Evolutionary conservation across 2,329 filamentous ascomycete genomes (phyloP).

Genomic region (Colletotrichum sp.): DNA sequence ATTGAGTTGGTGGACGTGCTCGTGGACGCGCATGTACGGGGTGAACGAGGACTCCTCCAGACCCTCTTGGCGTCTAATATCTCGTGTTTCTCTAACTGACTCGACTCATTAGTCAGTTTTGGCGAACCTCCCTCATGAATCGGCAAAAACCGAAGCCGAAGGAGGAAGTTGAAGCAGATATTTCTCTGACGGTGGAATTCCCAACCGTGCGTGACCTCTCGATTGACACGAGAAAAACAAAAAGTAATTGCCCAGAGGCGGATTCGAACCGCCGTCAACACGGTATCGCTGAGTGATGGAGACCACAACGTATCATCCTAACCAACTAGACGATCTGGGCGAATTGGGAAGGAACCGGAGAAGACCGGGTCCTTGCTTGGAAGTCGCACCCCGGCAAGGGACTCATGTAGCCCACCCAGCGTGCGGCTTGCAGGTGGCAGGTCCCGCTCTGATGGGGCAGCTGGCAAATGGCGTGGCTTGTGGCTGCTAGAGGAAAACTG

Average conservation of each 20-base stretch:
- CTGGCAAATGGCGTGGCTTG: not conserved
- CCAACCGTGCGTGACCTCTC: not conserved
- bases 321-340: conserved; percentile 23
- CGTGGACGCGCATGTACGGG: not conserved
- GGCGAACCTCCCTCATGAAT: not conserved
- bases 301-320: conserved; percentile 23
- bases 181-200: not conserved
- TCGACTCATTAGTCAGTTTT: not conserved
- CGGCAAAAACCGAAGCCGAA: not conserved
- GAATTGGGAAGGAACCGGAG: not conserved
- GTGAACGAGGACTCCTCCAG: not conserved
- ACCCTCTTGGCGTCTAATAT: not conserved
- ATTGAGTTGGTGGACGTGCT: not conserved
- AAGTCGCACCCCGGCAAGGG: fast-evolving
- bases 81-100: not conserved
- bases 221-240: not conserved
- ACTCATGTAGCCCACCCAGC: not conserved
- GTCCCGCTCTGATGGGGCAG: not conserved
- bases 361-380: not conserved
- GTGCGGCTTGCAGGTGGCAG: not conserved
- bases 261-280: conserved; percentile 23
- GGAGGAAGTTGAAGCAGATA: not conserved
- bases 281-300: conserved; percentile 12
- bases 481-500: not conserved
- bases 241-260: conserved; percentile 14